phyloP scores from a whole-genome alignment of 306 rosid species.

The Cucumis hystrix region DNA sequence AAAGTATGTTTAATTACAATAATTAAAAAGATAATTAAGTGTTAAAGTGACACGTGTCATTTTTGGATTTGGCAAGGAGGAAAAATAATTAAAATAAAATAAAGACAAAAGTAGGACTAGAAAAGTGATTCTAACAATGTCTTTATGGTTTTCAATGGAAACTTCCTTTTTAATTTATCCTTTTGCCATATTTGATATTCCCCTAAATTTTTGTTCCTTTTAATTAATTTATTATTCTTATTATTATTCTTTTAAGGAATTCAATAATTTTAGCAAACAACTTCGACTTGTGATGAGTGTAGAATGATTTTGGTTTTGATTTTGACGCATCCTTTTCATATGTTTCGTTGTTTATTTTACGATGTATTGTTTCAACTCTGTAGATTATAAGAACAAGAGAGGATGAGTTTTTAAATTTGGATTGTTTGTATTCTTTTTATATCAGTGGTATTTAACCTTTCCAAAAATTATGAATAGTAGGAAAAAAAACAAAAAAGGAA shows the following conservation, averaged over 20 bases:
- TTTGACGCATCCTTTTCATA: rapidly evolving
- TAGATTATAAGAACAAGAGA: too few species aligned
- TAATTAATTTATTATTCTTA: background rate
- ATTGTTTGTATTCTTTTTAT: too few species aligned
- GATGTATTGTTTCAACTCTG: too few species aligned
- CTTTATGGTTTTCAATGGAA: background rate
- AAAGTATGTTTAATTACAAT: too few species aligned
- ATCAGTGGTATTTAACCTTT: too few species aligned
- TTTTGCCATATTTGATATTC: background rate
- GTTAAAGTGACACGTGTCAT: background rate
- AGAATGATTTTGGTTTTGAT: too few species aligned
- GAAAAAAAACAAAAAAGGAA: too few species aligned
- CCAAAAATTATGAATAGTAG: too few species aligned
- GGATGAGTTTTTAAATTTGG: too few species aligned
- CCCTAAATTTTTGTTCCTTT: background rate
- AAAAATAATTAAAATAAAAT: background rate
- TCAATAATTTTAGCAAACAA: background rate
- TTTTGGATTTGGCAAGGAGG: background rate
- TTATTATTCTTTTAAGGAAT: too few species aligned
- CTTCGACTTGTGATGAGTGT: background rate
- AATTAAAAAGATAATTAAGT: too few species aligned
- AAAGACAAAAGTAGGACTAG: background rate
- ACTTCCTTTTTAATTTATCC: background rate
- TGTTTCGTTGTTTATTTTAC: too few species aligned
- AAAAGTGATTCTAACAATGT: background rate